Evolutionary conservation across 768 basidiomycete species (phyloP), one percentile per base, ranked within the genome.

Genomic region (Rubroboletus pulcherrimus): DNA sequence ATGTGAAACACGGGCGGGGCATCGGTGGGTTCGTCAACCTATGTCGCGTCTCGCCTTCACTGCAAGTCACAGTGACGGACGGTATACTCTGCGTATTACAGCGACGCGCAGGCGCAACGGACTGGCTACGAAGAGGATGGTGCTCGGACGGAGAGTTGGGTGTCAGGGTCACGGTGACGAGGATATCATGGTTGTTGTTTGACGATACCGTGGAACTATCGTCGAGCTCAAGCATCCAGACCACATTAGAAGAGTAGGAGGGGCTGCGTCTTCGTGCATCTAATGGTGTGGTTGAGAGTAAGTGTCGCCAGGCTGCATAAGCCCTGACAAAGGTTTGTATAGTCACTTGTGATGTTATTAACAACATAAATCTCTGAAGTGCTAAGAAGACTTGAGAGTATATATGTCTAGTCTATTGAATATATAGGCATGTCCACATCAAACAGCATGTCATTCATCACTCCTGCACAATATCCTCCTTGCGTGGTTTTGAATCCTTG

Each of bases 401-500:
- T 51, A 14, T 53, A 33, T 37, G 26, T 64, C 56, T 57, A 58
- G 44, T 58, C 53, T 60, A 55, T 42, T 46, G 48, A 51, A 29
- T 59, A 21, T 21, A 21, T 21, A 40, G 39, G 10, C 8, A 45
- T 50, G 57, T 45, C 46, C 9, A 19, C 10, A 14, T 56, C 46
- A 55, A 41, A 63, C 62, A 76, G 14, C 50, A 56, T 51, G 26
- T 12, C 4, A 37, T 56, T 26, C 55, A 55, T 69, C 67, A 79
- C 66, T 91, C 89, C 68, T 90, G 86, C 39, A 97, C 85, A 62
- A 98, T 96, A 69, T 98, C 95, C 76, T 97, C 96, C 75, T 96
- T 94, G 69, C 92, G 83, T n/a, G 93, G 92, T 65, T 74, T 82
- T 24, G 81, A 79, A 63, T 87, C 83, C 47, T 87, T 87, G 56